Evolutionary conservation across 805 yeast species (phyloP), one percentile per base, ranked within the genome.

Genomic region (Candida hispaniensis): DNA sequence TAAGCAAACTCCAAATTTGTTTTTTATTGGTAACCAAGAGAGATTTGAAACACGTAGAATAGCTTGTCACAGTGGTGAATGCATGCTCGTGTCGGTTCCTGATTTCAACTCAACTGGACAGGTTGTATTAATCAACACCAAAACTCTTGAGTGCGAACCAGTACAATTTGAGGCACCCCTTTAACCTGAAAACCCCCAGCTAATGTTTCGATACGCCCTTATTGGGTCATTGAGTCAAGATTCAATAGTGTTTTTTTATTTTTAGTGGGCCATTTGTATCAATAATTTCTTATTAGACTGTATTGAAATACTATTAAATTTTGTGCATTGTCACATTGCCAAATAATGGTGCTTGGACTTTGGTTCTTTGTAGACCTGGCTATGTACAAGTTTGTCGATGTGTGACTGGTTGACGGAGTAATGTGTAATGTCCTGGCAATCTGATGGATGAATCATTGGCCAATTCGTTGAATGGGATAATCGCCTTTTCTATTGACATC

Each of bases 11-110:
- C 97, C 97, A 1, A 86, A 83, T 51, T 77, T 86, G 3, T 83
- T 79, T 49, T 73, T 82, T 47, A 82, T 72, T 3, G 97, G 95
- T 0, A 88, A 86, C 51, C 94, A 83, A 54, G 71, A 76, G 0
- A 51, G 54, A 18, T 83, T 65, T 52, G 41, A 20, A 10, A 54
- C 73, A 1, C 59, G 74, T 30, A n/a, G n/a, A n/a, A n/a, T n/a
- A n/a, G n/a, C n/a, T n/a, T n/a, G n/a, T n/a, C n/a, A n/a, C n/a
- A n/a, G n/a, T n/a, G n/a, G n/a, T n/a, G n/a, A n/a, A n/a, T n/a
- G n/a, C n/a, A n/a, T n/a, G n/a, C 42, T 81, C 14, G 61, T 91
- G 10, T 59, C 76, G 2, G 63, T 91, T 5, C 96, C 98, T 0
- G 63, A 63, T 25, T 91, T 86, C 49, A 55, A 64, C 28, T 60